These are phyloP conservation scores for Grigorovia transvaalensis DNA, from an alignment of 805 yeast genomes.

Conservation along the genomic window DNA sequence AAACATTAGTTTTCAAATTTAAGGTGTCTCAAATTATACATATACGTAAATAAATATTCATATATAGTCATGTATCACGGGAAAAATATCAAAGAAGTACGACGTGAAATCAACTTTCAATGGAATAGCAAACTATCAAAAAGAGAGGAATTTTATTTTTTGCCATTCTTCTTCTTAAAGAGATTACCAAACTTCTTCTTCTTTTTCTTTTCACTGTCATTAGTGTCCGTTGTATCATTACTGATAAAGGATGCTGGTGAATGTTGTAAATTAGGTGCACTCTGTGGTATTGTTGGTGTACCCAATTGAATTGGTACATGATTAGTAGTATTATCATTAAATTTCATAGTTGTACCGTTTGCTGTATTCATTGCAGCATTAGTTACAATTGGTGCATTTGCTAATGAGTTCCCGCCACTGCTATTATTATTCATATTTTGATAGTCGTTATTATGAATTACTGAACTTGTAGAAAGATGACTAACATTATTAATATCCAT, in stretches of 20 bases:
- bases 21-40: too few relatives aligned
- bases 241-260: conserved; percentile 1
- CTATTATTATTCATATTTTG: not conserved
- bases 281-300: conserved; percentile 11
- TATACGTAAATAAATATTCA: too few relatives aligned
- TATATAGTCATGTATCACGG: too few relatives aligned
- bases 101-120: too few relatives aligned
- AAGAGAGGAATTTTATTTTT: conserved; percentile 6
- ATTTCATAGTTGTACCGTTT: conserved; percentile 1
- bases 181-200: conserved; percentile 24
- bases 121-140: not conserved
- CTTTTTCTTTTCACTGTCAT: conserved; percentile 13
- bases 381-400: conserved; percentile 1
- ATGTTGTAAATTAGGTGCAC: conserved; percentile 4
- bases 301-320: conserved; percentile 4
- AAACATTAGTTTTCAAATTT: too few relatives aligned
- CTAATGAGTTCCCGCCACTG: not conserved
- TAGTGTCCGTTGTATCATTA: conserved; percentile 5
- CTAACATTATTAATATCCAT: conserved; percentile 6
- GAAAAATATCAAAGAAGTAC: too few relatives aligned
- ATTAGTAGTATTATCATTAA: conserved; percentile 1
- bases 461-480: conserved; percentile 3
- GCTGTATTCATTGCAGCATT: not conserved
- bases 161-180: conserved; percentile 19
- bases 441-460: conserved; percentile 2